Evolutionary conservation across 805 yeast genomes (phyloP).

Genomic region (Pichia rugopelliculosa): DNA sequence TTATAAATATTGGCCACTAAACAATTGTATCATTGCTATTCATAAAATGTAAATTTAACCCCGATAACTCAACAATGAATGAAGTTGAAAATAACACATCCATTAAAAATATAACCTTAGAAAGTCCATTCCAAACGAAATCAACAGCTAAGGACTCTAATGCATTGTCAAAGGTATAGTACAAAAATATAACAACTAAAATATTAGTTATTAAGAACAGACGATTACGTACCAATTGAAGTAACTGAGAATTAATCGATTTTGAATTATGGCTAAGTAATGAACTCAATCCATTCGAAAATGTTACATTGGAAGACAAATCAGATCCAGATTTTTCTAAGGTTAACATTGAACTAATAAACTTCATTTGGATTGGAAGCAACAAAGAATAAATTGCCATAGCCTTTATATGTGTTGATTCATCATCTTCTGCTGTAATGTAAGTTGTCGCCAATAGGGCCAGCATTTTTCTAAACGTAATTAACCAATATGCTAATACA

Average conservation of each 20-base stretch:
- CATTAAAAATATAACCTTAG: constrained; percentile 5
- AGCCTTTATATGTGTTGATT: constrained; percentile 22
- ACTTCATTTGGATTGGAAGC: constrained; percentile 22
- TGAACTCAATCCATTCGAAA: constrained; percentile 17
- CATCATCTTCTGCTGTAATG: constrained; percentile 24
- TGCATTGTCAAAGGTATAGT: background rate
- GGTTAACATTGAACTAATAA: constrained; percentile 13
- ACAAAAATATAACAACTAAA: background rate
- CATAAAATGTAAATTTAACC: constrained; percentile 2
- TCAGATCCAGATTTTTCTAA: background rate
- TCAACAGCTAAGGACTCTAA: background rate
- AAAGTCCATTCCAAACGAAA: background rate
- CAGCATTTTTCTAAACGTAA: constrained; percentile 22
- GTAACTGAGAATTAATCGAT: background rate
- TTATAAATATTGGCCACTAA: background rate
- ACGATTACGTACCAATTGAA: background rate
- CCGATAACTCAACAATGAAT: constrained; percentile 8
- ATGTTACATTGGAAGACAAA: constrained; percentile 1
- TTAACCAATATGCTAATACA: constrained; percentile 21
- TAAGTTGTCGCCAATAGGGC: constrained; percentile 24
- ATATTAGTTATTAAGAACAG: background rate
- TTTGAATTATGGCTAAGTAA: constrained; percentile 6
- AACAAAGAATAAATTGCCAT: constrained; percentile 20
- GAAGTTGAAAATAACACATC: constrained; percentile 8
- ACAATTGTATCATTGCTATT: constrained; percentile 5